A percentile compares a stretch with the other conserved stretches of the same genome.
These are phyloP conservation scores for Omphalotus guepiniiformis DNA, from an alignment of 768 basidiomycete genomes.

Conservation along the genomic window DNA sequence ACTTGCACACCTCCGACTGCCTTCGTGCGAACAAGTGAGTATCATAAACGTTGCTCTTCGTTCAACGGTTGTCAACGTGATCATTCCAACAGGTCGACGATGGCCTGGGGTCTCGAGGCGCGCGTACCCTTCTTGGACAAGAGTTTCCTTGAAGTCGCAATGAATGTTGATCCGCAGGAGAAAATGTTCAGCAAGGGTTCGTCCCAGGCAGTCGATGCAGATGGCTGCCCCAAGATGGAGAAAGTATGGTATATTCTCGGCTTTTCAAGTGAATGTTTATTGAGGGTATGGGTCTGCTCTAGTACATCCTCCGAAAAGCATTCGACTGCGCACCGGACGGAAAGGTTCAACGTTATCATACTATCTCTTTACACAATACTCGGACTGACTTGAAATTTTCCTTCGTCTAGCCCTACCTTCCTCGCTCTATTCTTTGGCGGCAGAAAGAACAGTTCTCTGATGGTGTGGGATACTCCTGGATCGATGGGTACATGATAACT, in stretches of 20 bases:
- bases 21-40: constrained; percentile 92
- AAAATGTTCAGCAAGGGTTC: constrained; percentile 89
- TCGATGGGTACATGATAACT: constrained; percentile 81
- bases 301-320: constrained; percentile 95
- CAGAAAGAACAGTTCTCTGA: constrained; percentile 99
- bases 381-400: constrained; percentile 1
- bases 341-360: constrained; percentile 46
- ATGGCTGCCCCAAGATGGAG: constrained; percentile 92
- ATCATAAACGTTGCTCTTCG: neutral
- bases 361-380: neutral
- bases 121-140: constrained; percentile 99
- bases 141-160: constrained; percentile 87
- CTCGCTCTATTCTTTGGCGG: constrained; percentile 91
- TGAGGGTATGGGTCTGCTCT: too few species aligned
- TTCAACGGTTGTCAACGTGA: constrained; percentile 1
- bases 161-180: constrained; percentile 83
- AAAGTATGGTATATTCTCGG: constrained; percentile 52
- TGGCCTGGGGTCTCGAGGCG: constrained; percentile 99
- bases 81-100: constrained; percentile 67
- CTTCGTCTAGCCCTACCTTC: constrained; percentile 75
- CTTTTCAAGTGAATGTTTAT: constrained; percentile 10
- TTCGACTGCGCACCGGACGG: constrained; percentile 84
- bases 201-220: constrained; percentile 68
- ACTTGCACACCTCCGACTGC: constrained; percentile 96
- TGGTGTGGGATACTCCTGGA: constrained; percentile 98